phyloP scores from a whole-genome alignment of 2,329 filamentous ascomycete species.

The Biscogniauxia marginata region DNA sequence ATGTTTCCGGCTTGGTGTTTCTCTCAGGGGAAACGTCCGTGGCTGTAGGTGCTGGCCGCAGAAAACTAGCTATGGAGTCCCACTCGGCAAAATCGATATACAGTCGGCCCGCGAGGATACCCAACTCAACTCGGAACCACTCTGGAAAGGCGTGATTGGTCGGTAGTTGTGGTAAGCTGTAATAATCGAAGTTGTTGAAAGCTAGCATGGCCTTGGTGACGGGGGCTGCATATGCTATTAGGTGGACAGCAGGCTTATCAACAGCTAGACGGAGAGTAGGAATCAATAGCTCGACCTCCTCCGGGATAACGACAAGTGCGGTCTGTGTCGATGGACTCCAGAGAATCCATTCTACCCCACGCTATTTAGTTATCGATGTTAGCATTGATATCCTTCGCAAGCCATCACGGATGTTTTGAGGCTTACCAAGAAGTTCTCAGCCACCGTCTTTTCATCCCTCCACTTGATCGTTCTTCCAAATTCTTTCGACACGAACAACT shows the following conservation, averaged over 20 bases:
- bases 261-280: slow-evolving; percentile 35
- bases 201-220: slow-evolving; percentile 59
- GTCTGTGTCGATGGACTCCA: slow-evolving; percentile 47
- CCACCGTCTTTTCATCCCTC: slow-evolving; percentile 8
- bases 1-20: background rate
- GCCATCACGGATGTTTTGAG: background rate
- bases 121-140: slow-evolving; percentile 58
- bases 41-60: slow-evolving; percentile 24
- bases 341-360: slow-evolving; percentile 61
- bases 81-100: slow-evolving; percentile 56
- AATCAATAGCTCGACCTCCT: slow-evolving; percentile 60
- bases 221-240: slow-evolving; percentile 60
- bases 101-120: slow-evolving; percentile 59
- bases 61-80: slow-evolving; percentile 28
- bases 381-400: slow-evolving; percentile 1
- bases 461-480: slow-evolving; percentile 46
- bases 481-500: slow-evolving; percentile 43
- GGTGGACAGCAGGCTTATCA: slow-evolving; percentile 33
- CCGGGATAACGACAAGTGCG: slow-evolving; percentile 58
- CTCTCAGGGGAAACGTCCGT: background rate
- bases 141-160: slow-evolving; percentile 40
- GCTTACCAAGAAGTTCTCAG: slow-evolving; percentile 33
- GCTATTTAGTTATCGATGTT: slow-evolving; percentile 26
- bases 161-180: slow-evolving; percentile 49
- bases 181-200: slow-evolving; percentile 56